These are phyloP conservation scores for Fomitopsis serialis DNA, from an alignment of 768 basidiomycete genomes.

Conservation along the genomic window DNA sequence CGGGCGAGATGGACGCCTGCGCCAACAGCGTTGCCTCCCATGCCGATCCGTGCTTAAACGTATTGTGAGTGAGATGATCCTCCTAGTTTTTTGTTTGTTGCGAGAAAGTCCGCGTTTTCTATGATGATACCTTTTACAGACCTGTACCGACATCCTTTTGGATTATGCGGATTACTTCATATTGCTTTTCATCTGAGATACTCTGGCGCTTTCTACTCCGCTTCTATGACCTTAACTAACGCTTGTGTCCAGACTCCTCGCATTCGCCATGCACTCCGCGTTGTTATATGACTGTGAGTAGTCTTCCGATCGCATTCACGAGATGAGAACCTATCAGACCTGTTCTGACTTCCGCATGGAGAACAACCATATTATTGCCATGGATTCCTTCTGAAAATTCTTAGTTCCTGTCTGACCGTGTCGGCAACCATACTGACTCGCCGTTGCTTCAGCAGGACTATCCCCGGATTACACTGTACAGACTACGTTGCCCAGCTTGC, in stretches of 20 bases:
- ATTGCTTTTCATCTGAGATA: conserved; percentile 52
- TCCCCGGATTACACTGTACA: too few species aligned
- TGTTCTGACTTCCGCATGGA: conserved; percentile 58
- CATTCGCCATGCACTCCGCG: neutral
- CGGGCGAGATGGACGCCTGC: conserved; percentile 29
- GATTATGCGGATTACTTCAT: conserved; percentile 50
- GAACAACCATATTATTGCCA: conserved; percentile 54
- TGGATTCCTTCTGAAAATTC: conserved; percentile 26
- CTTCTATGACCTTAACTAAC: too few species aligned
- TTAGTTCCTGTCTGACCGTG: neutral
- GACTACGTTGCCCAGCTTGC: too few species aligned
- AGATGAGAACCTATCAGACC: conserved; percentile 60
- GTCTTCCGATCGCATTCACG: conserved; percentile 7
- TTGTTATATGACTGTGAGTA: conserved; percentile 29
- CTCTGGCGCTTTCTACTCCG: neutral
- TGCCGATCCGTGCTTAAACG: conserved; percentile 9
- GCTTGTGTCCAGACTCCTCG: too few species aligned
- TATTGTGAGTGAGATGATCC: conserved; percentile 14
- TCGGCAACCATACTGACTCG: too few species aligned
- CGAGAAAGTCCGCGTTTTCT: conserved; percentile 11
- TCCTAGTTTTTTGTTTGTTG: conserved; percentile 4
- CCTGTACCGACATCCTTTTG: conserved; percentile 62
- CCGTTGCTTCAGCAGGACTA: too few species aligned
- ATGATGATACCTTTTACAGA: conserved; percentile 69
- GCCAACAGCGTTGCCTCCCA: conserved; percentile 20